Percentiles rank a stretch among this genome's conserved stretches.
Evolutionary conservation across 192 early-diverging fungal species (phyloP).

Genomic region (Rhizophagus sp.): DNA sequence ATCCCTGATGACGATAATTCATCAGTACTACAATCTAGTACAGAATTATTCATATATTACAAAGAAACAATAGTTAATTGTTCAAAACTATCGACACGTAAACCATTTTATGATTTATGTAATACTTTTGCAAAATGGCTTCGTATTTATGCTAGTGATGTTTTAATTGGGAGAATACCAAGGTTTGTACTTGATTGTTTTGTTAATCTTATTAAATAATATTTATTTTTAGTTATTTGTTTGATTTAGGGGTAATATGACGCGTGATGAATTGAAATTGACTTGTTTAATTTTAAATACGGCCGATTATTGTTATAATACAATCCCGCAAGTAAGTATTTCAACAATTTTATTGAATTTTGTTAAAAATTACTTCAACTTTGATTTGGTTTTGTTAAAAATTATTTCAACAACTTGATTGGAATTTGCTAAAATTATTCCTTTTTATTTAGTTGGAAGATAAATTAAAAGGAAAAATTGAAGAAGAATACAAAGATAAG

Average conservation of each 20-base stretch:
- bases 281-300: slow-evolving; percentile 89
- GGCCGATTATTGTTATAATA: slow-evolving; percentile 89
- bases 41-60: slow-evolving; percentile 91
- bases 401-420: not conserved
- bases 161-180: slow-evolving; percentile 72
- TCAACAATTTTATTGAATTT: not conserved
- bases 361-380: not conserved
- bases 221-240: not conserved
- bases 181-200: slow-evolving; percentile 51
- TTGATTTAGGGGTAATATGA: slow-evolving; percentile 51
- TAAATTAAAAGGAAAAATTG: slow-evolving; percentile 83
- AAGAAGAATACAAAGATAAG: slow-evolving; percentile 61
- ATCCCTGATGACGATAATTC: slow-evolving; percentile 57
- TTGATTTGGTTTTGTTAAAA: slow-evolving; percentile 57
- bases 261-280: slow-evolving; percentile 67
- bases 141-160: slow-evolving; percentile 70
- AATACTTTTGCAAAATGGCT: slow-evolving; percentile 82
- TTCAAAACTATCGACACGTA: slow-evolving; percentile 79
- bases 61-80: slow-evolving; percentile 85
- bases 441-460: slow-evolving; percentile 76
- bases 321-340: slow-evolving; percentile 66
- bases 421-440: not conserved
- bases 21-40: slow-evolving; percentile 81
- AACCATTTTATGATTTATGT: slow-evolving; percentile 85
- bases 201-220: too few species aligned